Evolutionary conservation across 345 rosid species (phyloP).

Genomic region (Jatropha curcas): DNA sequence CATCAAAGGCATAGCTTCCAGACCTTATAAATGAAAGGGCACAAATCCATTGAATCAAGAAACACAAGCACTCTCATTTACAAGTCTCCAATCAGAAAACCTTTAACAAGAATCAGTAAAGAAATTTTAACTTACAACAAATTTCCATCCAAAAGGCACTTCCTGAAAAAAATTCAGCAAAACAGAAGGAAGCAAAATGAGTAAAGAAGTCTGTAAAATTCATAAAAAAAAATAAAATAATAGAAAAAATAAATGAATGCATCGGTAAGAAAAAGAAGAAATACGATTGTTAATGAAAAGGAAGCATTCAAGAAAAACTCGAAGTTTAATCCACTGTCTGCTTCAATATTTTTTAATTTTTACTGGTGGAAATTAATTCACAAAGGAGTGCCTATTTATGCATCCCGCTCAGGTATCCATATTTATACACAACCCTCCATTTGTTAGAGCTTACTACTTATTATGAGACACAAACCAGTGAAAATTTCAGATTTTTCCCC

Average conservation of each 20-base stretch:
- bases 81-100: not conserved
- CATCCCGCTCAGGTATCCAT: not conserved
- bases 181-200: slow-evolving; percentile 8
- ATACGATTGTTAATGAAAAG: too few relatives aligned
- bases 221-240: not conserved
- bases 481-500: not conserved
- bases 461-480: not conserved
- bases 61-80: not conserved
- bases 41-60: not conserved
- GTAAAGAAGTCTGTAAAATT: slow-evolving; percentile 23
- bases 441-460: not conserved
- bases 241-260: not conserved
- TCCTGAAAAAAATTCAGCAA: slow-evolving; percentile 47
- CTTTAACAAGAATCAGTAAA: not conserved
- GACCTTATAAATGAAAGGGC: not conserved
- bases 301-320: not conserved
- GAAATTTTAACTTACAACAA: slow-evolving; percentile 60
- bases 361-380: not conserved
- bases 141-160: slow-evolving; percentile 73
- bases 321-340: not conserved
- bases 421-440: not conserved
- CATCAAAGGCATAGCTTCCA: not conserved
- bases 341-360: too few relatives aligned
- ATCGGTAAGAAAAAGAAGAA: not conserved
- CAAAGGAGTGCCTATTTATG: not conserved